These are phyloP conservation scores for Geoglossum glabrum DNA, from an alignment of 495 filamentous ascomycete genomes.

Conservation along the genomic window DNA sequence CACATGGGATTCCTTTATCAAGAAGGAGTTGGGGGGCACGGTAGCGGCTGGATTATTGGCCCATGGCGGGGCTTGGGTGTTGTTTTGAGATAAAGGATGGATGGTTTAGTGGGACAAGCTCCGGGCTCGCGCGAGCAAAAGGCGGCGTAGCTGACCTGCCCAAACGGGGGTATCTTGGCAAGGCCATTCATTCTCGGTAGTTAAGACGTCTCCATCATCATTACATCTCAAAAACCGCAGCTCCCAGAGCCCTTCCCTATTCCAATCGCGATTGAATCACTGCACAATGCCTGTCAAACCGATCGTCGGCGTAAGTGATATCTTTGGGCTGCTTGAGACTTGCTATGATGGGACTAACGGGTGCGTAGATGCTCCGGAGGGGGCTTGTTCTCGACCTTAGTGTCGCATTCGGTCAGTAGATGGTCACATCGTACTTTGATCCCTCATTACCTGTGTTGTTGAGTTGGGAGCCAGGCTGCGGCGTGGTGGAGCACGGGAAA, in stretches of 20 bases:
- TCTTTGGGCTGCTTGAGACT: neutral
- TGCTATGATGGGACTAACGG: neutral
- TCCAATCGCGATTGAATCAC: neutral
- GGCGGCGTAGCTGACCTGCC: too few species aligned
- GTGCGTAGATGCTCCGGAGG: slow-evolving; percentile 47
- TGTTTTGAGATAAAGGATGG: too few species aligned
- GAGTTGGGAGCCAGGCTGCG: neutral
- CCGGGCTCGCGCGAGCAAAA: too few species aligned
- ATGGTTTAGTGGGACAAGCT: too few species aligned
- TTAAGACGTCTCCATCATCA: neutral
- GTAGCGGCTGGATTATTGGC: neutral
- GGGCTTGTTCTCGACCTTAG: slow-evolving; percentile 60
- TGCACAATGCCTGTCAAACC: slow-evolving; percentile 30
- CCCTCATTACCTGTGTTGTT: neutral
- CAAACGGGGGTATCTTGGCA: too few species aligned
- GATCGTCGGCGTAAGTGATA: slow-evolving; percentile 27
- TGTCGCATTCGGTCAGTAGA: slow-evolving; percentile 41
- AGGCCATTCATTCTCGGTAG: neutral
- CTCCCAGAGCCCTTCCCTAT: slow-evolving; percentile 1
- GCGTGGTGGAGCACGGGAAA: neutral
- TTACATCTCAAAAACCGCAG: slow-evolving; percentile 1
- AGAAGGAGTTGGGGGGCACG: neutral
- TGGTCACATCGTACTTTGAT: neutral
- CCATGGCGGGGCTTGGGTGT: neutral
- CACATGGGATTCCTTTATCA: neutral